Evolutionary conservation across 2,329 filamentous ascomycete genomes (phyloP), one percentile per base, ranked within the genome.

Genomic region (Xylaria arbuscula): DNA sequence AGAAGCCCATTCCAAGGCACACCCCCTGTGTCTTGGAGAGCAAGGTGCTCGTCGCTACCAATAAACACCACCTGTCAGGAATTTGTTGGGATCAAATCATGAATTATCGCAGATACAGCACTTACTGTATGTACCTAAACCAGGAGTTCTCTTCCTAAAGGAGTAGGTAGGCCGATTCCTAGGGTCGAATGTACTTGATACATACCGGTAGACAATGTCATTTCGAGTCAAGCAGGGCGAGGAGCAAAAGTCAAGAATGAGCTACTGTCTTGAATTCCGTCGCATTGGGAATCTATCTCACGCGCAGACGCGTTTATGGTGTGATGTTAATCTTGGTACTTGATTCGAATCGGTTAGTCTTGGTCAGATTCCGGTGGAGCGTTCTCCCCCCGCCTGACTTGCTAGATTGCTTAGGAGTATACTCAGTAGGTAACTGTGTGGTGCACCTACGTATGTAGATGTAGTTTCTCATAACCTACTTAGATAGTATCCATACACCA

Each of bases 1-100:
- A 57, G 51, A 68, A 62, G 62, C 17, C 57, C 42, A 62, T 66
- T 65, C 57, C 62, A 68, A 66, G 62, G 66, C 62, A 66, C 38
- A 54, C 34, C 62, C 66, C 66, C 62, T 47, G 13, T 11, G 32
- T 34, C 32, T 36, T 45, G 22, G 24, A 28, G 24, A 28, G 47
- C 24, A 34, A 47, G 38, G 24, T 17, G 47, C 42, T 51, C 9
- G 32, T 60, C 45, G 47, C n/a, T 22, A 50, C 34, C 28, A 17
- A n/a, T 45, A 45, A 17, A 53, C 17, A 24, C 15, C 10, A 54
- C 28, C 28, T 36, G 19, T 17, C 51, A 54, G 28, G 40, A 59
- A 19, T 45, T 45, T 15, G 4, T 57, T 45, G 22, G 38, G 55
- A 45, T 22, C 13, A 45, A 57, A 57, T 28, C 54, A 45, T 57